These are phyloP conservation scores for Porodaedalea pini DNA, from an alignment of 1,284 basidiomycete species.

Conservation along the genomic window DNA sequence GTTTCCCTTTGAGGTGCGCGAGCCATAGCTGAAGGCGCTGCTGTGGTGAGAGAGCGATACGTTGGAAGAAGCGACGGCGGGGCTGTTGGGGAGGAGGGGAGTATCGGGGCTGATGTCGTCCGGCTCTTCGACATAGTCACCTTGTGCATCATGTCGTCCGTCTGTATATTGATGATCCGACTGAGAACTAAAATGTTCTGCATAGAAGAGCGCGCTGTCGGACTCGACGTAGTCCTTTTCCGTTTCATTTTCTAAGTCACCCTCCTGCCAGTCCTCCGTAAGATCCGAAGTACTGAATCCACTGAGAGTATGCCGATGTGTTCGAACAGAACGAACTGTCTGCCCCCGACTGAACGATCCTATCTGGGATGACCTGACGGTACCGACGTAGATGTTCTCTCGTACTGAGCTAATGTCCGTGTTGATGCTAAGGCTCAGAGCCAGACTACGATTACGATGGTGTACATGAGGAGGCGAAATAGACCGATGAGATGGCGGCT, in stretches of 20 bases:
- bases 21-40: background rate
- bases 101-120: constrained; percentile 3
- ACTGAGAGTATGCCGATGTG: background rate
- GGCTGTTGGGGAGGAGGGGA: constrained; percentile 14
- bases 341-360: background rate
- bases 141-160: background rate
- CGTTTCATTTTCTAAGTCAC: background rate
- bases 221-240: background rate
- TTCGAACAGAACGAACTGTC: background rate
- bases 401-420: constrained; percentile 4
- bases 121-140: background rate
- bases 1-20: constrained; percentile 8
- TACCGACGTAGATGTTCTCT: background rate
- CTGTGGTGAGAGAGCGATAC: constrained; percentile 6
- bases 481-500: background rate
- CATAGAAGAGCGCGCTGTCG: constrained; percentile 9
- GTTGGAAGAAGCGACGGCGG: constrained; percentile 14
- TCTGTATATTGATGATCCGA: background rate
- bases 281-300: constrained; percentile 2
- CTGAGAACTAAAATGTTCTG: constrained; percentile 6
- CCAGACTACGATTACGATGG: constrained; percentile 5
- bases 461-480: background rate
- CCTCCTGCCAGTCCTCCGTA: background rate
- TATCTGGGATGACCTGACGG: background rate
- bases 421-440: constrained; percentile 13